phyloP scores from a whole-genome alignment of 352 stramenopile species.

The Halophytophthora polymorphica region DNA sequence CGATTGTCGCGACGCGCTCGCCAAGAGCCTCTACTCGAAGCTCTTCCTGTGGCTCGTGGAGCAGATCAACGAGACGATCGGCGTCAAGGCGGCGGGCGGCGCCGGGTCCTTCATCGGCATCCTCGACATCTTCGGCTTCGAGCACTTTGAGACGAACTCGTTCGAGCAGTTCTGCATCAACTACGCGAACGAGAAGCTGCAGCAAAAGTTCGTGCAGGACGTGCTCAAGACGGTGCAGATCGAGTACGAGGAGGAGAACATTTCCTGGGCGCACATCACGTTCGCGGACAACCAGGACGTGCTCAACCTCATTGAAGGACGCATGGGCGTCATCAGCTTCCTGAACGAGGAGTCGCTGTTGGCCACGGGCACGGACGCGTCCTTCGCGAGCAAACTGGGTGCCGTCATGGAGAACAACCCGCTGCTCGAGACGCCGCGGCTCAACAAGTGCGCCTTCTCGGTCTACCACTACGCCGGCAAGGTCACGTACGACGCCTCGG shows the following conservation, averaged over 20 bases:
- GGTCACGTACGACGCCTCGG: conserved; percentile 78
- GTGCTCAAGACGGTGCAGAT: conserved; percentile 92
- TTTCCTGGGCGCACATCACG: conserved; percentile 88
- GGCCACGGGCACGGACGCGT: conserved; percentile 76
- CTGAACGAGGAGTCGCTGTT: conserved; percentile 89
- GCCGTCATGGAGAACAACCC: conserved; percentile 88
- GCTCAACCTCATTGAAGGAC: conserved; percentile 88
- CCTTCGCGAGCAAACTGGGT: conserved; percentile 87
- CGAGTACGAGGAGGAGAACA: conserved; percentile 91
- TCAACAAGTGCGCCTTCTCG: conserved; percentile 82
- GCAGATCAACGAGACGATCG: conserved; percentile 91
- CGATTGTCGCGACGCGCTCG: conserved; percentile 91
- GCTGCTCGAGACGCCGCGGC: conserved; percentile 74
- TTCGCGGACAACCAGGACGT: conserved; percentile 91
- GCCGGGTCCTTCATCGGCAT: conserved; percentile 87
- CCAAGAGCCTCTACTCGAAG: conserved; percentile 94
- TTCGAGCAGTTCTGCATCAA: conserved; percentile 95
- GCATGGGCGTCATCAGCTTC: conserved; percentile 85
- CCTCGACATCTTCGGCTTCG: conserved; percentile 93
- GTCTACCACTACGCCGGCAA: conserved; percentile 87
- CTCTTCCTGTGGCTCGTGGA: conserved; percentile 96
- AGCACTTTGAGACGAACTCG: conserved; percentile 90
- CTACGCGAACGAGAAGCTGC: conserved; percentile 91
- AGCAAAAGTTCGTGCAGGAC: conserved; percentile 86
- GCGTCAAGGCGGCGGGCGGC: conserved; percentile 41